Evolutionary conservation across 1,139 yeast genomes (phyloP), one percentile per base, ranked within the genome.

Genomic region (Debaryomycetaceae sp.): DNA sequence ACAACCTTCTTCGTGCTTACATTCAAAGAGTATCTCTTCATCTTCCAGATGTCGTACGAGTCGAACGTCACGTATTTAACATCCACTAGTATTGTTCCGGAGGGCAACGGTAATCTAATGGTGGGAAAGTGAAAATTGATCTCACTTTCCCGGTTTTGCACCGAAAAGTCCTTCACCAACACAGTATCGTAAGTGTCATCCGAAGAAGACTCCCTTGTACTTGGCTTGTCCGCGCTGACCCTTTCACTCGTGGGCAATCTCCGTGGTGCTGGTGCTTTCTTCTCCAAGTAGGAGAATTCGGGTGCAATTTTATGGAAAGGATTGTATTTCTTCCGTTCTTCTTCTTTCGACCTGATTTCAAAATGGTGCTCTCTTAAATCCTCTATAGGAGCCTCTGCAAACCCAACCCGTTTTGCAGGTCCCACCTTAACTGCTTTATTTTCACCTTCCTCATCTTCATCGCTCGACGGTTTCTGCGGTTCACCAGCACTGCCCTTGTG

Each of bases 231-330:
- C 33, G 34, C 29, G 33, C 39, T 18, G 42, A 18, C 26, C 31
- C 31, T 17, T 19, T 34, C 22, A 9, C 34, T 15, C 18, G 39
- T 14, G 9, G 56, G 52, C 15, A 50, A 44, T 18, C 63, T 66
- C 31, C 50, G 59, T 9, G 58, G 65, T 2, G 48, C 56, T 31
- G 53, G 51, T 14, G 43, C 37, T 30, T 51, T 59, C 42, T 57
- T 58, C 39, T 65, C 63, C 34, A 71, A 52, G 41, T 72, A 67
- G 4, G 69, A 60, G 37, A 72, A 62, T 49, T 72, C 76, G 1
- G 74, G 67, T 0, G 78, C 77, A n/a, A 70, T 58, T 41, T 53
- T 59, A 37, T 71, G 74, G 55, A 72, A 72, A 2, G 71, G 65
- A 41, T 62, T 63, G 28, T 59, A 49, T 43, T 61, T 53, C 30